These are phyloP conservation scores for Starmerella apicola DNA, from an alignment of 805 yeast species.

Conservation along the genomic window DNA sequence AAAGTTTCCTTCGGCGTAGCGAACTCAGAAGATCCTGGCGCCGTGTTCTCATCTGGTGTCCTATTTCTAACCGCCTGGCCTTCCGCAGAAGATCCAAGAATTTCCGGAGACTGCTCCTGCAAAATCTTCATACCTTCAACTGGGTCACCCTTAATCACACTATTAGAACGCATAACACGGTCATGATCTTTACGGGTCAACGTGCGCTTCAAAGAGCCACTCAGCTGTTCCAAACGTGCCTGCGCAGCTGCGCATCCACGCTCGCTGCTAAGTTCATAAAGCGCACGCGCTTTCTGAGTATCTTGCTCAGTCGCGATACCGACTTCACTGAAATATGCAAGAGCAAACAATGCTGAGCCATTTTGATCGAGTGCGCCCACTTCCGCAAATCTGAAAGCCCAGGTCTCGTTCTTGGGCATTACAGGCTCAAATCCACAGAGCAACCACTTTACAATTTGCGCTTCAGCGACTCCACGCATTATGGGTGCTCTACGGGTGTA, in stretches of 20 bases:
- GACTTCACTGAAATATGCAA: slow-evolving; percentile 55
- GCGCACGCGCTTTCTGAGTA: slow-evolving; percentile 34
- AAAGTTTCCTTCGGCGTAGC: too few relatives aligned
- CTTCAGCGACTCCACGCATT: slow-evolving; percentile 28
- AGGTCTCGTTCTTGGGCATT: slow-evolving; percentile 43
- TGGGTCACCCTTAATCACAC: slow-evolving; percentile 10
- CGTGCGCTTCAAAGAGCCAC: slow-evolving; percentile 13
- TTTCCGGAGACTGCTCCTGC: not conserved
- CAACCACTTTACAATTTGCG: slow-evolving; percentile 44
- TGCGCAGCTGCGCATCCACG: slow-evolving; percentile 34
- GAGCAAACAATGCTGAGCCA: slow-evolving; percentile 52
- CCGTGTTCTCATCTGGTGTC: too few relatives aligned
- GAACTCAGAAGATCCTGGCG: too few relatives aligned
- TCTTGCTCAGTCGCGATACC: slow-evolving; percentile 46
- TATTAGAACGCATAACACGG: slow-evolving; percentile 4
- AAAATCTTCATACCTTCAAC: slow-evolving; percentile 3
- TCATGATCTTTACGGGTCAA: slow-evolving; percentile 19
- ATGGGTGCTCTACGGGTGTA: slow-evolving; percentile 12
- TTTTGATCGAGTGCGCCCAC: slow-evolving; percentile 51
- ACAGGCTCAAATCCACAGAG: slow-evolving; percentile 52
- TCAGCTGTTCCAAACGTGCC: slow-evolving; percentile 21
- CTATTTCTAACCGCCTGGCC: too few relatives aligned
- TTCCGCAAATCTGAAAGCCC: slow-evolving; percentile 56
- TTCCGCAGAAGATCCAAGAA: too few relatives aligned
- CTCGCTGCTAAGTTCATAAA: slow-evolving; percentile 42